A percentile compares a stretch with the other conserved stretches of the same genome.
phyloP scores from a whole-genome alignment of 2,329 filamentous ascomycete genomes.

The Pseudogymnoascus sp. region DNA sequence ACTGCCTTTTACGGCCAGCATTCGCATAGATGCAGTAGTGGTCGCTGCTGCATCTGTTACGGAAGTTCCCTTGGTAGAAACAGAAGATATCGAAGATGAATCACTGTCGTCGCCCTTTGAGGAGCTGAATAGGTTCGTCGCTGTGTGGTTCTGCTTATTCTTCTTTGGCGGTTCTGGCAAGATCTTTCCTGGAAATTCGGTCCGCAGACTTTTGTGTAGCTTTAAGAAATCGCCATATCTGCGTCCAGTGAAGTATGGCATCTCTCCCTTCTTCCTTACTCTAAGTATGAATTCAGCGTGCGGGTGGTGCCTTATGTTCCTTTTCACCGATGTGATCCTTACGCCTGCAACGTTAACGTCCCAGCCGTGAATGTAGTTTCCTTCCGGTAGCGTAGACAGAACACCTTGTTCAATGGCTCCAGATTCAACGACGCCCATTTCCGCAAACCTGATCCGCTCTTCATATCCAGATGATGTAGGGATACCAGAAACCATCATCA shows the following conservation, averaged over 20 bases:
- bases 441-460: constrained; percentile 91
- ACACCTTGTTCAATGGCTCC: constrained; percentile 88
- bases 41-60: constrained; percentile 12
- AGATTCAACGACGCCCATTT: constrained; percentile 92
- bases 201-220: constrained; percentile 70
- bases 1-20: constrained; percentile 38
- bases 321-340: constrained; percentile 69
- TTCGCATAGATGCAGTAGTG: constrained; percentile 21
- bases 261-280: constrained; percentile 68
- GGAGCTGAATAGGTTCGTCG: constrained; percentile 48
- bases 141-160: constrained; percentile 72
- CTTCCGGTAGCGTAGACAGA: constrained; percentile 79
- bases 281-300: constrained; percentile 91
- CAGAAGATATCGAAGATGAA: constrained; percentile 63
- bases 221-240: constrained; percentile 82
- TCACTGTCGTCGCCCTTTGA: constrained; percentile 61
- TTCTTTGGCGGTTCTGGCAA: constrained; percentile 82
- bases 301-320: constrained; percentile 81
- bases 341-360: constrained; percentile 93
- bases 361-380: constrained; percentile 91
- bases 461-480: constrained; percentile 95
- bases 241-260: constrained; percentile 73
- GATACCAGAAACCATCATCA: constrained; percentile 99
- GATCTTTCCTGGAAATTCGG: constrained; percentile 84
- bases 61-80: constrained; percentile 24